Evolutionary conservation across 495 filamentous ascomycete genomes (phyloP), one percentile per base, ranked within the genome.

Genomic region (Penicillium fimorum): DNA sequence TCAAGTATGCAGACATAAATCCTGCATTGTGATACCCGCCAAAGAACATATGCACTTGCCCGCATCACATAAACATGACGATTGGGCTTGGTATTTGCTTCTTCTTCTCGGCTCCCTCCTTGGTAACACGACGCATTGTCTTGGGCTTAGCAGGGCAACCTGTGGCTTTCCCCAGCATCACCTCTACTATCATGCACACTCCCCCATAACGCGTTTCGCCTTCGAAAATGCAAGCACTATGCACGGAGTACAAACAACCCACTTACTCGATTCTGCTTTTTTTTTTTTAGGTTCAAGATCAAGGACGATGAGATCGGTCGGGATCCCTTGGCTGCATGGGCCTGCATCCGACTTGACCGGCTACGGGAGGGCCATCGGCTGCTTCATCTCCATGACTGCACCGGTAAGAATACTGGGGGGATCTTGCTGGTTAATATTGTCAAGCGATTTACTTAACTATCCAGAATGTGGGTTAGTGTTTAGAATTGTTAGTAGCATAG

Each of bases 311-410:
- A 91, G 60, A 77, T 93, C 50, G 84, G 84, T 3, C 79, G 81
- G 55, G 91, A 96, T 60, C 77, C 85, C 46, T 66, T 95, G 37
- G 90, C 89, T 18, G 90, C 86, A 11, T 97, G 93, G 93, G 84
- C 90, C 8, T 96, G 91, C 65, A 84, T 96, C 53, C 79, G 91
- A 18, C 81, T 97, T 1, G 90, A 96, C 71, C 81, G 90, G 15
- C 69, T 96, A 50, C 82, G 84, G 45, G 66, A 79, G 37, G 93
- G 93, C 2, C 88, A 88, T 58, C 79, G 91, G 15, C 84, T 96
- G 54, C 73, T 97, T 38, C 87, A 85, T 50, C 70, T 97, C 27
- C 69, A 85, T 33, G 84, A 93, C 65, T 73, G 70, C 10, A 74
- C 83, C 41, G 91, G 91, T 2, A 60, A 74, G 13, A 72, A 81